Evolutionary conservation across 306 rosid genomes (phyloP).

Genomic region (Trifolium subterraneum): DNA sequence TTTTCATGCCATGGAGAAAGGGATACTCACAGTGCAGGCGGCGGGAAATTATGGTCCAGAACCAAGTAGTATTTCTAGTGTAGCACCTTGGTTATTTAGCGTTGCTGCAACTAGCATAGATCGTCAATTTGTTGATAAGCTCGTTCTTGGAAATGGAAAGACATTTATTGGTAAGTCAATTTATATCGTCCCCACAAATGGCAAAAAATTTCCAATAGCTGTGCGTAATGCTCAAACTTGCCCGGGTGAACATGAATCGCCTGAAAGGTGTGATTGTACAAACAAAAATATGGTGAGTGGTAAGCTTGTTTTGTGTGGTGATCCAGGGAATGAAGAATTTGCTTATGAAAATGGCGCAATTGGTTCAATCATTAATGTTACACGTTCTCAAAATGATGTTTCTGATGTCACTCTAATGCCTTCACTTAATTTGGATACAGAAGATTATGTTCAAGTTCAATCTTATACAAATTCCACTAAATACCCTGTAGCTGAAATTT

Average conservation of each 20-base stretch:
- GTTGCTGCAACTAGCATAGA: conserved; percentile 7
- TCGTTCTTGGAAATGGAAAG: conserved; percentile 11
- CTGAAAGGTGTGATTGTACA: neutral
- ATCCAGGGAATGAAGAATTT: fast-evolving
- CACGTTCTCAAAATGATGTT: neutral
- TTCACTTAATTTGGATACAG: neutral
- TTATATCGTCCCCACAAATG: neutral
- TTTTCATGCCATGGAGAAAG: conserved; percentile 30
- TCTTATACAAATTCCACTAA: neutral
- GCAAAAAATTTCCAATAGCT: neutral
- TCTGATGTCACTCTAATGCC: neutral
- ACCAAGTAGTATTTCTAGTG: neutral
- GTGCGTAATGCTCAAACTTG: neutral
- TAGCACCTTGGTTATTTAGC: conserved; percentile 13
- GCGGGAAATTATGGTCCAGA: neutral
- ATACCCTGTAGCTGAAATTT: neutral
- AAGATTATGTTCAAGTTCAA: neutral
- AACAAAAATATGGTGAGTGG: neutral
- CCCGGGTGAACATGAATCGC: neutral
- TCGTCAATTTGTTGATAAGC: neutral
- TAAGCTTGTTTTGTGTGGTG: neutral
- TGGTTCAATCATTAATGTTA: neutral
- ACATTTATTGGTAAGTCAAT: neutral
- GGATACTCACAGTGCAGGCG: neutral
- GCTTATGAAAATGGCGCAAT: neutral